Evolutionary conservation across 176 grass and related monocot species (phyloP).

Genomic region (Typha latifolia): DNA sequence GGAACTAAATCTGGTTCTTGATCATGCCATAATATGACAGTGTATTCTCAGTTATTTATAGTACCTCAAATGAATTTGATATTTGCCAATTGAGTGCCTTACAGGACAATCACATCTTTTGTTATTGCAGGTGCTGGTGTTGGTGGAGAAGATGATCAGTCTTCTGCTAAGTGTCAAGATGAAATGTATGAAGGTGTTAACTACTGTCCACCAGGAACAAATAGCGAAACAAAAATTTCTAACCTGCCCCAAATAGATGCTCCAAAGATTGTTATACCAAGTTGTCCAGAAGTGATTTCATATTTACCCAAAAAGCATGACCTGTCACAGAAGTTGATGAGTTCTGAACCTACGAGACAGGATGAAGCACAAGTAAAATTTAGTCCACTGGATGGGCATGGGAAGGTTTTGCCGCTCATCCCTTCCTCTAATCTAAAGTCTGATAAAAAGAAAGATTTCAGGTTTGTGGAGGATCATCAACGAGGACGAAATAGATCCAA

Average conservation of each 20-base stretch:
- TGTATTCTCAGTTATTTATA: no score
- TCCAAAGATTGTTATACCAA: background rate
- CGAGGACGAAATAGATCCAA: conserved; percentile 30
- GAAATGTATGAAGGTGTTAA: conserved; percentile 13
- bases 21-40: no score
- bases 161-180: conserved; percentile 35
- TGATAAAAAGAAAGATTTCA: conserved; percentile 60
- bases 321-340: conserved; percentile 17
- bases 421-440: conserved; percentile 42
- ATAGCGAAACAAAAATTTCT: conserved; percentile 10
- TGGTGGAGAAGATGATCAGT: conserved; percentile 24
- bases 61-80: no score
- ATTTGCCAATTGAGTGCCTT: no score
- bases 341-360: conserved; percentile 29
- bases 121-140: conserved; percentile 31
- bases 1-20: no score
- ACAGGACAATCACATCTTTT: background rate
- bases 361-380: conserved; percentile 14
- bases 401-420: conserved; percentile 41
- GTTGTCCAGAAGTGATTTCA: conserved; percentile 1
- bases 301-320: conserved; percentile 2
- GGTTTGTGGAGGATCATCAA: conserved; percentile 33
- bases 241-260: background rate
- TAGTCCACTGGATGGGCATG: conserved; percentile 29
- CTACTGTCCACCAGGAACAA: conserved; percentile 27